Evolutionary conservation across 2,329 filamentous ascomycete genomes (phyloP), one percentile per base, ranked within the genome.

Genomic region (Tolypocladium tundrense): DNA sequence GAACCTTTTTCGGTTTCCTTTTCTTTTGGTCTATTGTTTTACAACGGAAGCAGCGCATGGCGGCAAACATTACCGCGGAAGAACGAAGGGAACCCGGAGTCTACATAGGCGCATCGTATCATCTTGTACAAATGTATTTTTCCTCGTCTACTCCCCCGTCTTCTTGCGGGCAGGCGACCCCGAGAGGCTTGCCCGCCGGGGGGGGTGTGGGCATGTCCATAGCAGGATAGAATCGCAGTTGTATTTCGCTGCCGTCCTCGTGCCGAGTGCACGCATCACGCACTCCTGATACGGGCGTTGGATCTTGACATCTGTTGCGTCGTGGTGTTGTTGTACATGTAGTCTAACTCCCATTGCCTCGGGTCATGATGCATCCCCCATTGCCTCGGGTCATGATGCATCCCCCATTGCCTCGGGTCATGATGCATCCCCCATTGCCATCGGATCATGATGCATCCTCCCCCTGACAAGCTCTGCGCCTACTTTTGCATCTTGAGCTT

Each of bases 401-500:
- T 31, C 21, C 45, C n/a, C n/a, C n/a, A n/a, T n/a, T n/a, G n/a
- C n/a, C n/a, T n/a, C n/a, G n/a, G n/a, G 21, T 24, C 21, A 24
- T 24, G 21, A 24, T 24, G 21, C 21, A 24, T 24, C 21, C 21
- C 21, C 16, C 31, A 3, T n/a, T 27, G 48, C 16, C 31, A 13
- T 27, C 45, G 14, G 27, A 27, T 2, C 27, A 3, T 27, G 27
- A 27, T 27, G 24, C 27, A 31, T 31, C 21, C 45, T 7, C 33
- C 27, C 31, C 14, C 45, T n/a, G n/a, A n/a, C 45, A 11, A n/a
- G 31, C 27, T 37, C 31, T 13, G 5, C 51, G 11, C 9, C 53
- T 55, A 45, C 41, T 33, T 43, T 21, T 70, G 65, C 71, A 97
- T 95, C 81, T 86, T 88, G 74, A 96, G 78, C 81, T 91, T 90